phyloP scores from a whole-genome alignment of 257 asterid species.

The Plantago major region DNA sequence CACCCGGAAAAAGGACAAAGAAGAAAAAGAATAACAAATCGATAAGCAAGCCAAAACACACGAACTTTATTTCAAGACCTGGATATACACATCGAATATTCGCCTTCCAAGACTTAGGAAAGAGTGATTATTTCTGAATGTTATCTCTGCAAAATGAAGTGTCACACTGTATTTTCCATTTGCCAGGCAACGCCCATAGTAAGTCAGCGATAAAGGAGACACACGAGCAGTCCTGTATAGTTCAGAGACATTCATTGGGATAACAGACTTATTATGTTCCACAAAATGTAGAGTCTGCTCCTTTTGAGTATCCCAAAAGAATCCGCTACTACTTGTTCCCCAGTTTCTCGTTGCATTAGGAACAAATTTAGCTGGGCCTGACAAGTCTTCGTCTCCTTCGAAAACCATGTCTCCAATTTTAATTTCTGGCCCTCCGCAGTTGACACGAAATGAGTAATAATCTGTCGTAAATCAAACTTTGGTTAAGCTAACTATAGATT shows the following conservation, averaged over 20 bases:
- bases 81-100: conserved; percentile 58
- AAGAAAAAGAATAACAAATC: background rate
- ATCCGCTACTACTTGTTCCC: conserved; percentile 57
- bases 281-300: conserved; percentile 17
- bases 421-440: conserved; percentile 43
- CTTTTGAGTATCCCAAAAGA: conserved; percentile 26
- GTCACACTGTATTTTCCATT: conserved; percentile 56
- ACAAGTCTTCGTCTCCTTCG: conserved; percentile 37
- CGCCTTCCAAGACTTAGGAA: conserved; percentile 54
- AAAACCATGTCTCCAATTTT: conserved; percentile 13
- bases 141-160: conserved; percentile 61
- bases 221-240: conserved; percentile 43
- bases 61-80: conserved; percentile 25
- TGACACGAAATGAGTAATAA: conserved; percentile 40
- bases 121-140: conserved; percentile 40
- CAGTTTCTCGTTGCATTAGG: conserved; percentile 25
- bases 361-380: conserved; percentile 36
- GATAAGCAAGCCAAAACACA: background rate
- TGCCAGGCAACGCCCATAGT: conserved; percentile 57
- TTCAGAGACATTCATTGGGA: conserved; percentile 31
- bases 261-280: conserved; percentile 33
- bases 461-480: conserved; percentile 25
- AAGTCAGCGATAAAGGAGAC: conserved; percentile 49
- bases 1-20: too few species aligned
- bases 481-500: background rate